A percentile compares a stretch with the other conserved stretches of the same genome.
phyloP scores from a whole-genome alignment of 371 early-diverging fungal species.

The Fennellomyces sp. region DNA sequence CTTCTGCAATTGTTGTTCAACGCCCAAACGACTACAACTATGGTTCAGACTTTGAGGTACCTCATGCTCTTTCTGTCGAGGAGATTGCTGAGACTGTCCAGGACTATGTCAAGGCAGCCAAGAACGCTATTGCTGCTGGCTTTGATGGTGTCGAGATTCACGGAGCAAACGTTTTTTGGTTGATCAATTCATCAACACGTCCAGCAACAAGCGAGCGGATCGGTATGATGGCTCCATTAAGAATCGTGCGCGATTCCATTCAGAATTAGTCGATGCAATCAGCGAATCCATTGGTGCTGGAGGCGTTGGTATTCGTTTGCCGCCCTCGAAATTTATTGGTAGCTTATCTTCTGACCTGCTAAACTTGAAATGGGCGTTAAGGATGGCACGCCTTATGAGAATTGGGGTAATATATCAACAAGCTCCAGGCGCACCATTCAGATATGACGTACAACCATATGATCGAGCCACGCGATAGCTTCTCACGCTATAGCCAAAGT shows the following conservation, averaged over 20 bases:
- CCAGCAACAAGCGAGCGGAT: constrained; percentile 59
- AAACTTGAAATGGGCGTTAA: constrained; percentile 13
- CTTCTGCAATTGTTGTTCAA: constrained; percentile 22
- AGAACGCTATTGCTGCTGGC: constrained; percentile 42
- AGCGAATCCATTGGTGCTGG: constrained; percentile 7
- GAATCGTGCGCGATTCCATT: constrained; percentile 52
- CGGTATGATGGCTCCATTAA: constrained; percentile 58
- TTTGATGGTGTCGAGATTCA: constrained; percentile 76
- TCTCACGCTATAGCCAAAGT: not conserved
- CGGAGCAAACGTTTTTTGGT: constrained; percentile 64
- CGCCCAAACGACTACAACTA: constrained; percentile 7
- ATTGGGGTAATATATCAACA: constrained; percentile 24
- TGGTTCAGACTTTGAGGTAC: constrained; percentile 34
- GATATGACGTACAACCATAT: constrained; percentile 34
- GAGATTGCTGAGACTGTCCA: constrained; percentile 62
- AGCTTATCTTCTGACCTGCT: not conserved
- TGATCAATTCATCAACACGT: constrained; percentile 38
- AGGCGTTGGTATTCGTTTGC: constrained; percentile 15
- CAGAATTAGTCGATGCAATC: constrained; percentile 45
- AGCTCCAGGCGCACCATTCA: constrained; percentile 22
- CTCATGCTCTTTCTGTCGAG: constrained; percentile 62
- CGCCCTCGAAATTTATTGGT: constrained; percentile 8
- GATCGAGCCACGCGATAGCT: constrained; percentile 26
- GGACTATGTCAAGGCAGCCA: constrained; percentile 61
- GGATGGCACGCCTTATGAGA: constrained; percentile 33